Percentiles rank a stretch among this genome's conserved stretches.
Evolutionary conservation across 192 early-diverging fungal species (phyloP).

Genomic region (Coemansia guatemalensis): DNA sequence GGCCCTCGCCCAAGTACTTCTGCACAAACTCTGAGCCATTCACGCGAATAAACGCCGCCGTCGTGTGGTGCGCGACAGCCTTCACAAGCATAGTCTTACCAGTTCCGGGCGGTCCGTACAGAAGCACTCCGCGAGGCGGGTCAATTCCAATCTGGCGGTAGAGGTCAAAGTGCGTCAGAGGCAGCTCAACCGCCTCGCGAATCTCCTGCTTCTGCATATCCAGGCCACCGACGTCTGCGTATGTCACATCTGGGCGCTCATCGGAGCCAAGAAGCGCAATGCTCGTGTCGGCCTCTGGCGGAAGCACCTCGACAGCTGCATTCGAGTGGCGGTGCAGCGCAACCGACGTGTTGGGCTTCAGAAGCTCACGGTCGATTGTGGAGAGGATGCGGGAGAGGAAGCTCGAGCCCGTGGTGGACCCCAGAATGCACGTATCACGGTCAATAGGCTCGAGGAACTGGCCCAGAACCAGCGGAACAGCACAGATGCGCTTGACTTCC

Average conservation of each 20-base stretch:
- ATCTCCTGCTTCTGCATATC: conserved; percentile 93
- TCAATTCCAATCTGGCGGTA: conserved; percentile 99
- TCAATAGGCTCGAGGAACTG: conserved; percentile 98
- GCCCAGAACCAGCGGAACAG: conserved; percentile 97
- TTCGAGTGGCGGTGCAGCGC: conserved; percentile 97
- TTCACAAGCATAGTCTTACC: conserved; percentile 99
- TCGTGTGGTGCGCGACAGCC: conserved; percentile 98
- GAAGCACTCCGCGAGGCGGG: conserved; percentile 95
- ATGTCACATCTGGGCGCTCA: conserved; percentile 80
- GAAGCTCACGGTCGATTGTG: conserved; percentile 95
- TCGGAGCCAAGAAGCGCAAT: conserved; percentile 81
- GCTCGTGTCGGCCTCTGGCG: conserved; percentile 92
- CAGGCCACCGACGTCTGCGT: conserved; percentile 81
- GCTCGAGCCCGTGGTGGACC: conserved; percentile 89
- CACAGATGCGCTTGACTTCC: conserved; percentile 97
- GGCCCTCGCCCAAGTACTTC: conserved; percentile 98
- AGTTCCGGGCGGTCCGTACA: conserved; percentile 99
- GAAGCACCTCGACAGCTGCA: conserved; percentile 94
- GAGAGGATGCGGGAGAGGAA: conserved; percentile 92
- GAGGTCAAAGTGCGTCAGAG: conserved; percentile 96
- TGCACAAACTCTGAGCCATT: conserved; percentile 98
- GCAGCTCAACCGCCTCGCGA: conserved; percentile 95
- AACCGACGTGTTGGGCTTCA: conserved; percentile 92
- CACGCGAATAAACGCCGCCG: conserved; percentile 94
- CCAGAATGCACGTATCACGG: conserved; percentile 93